Base-by-base conservation (phyloP, 371 early-diverging fungal genomes). In the Entomophthora muscae region DNA sequence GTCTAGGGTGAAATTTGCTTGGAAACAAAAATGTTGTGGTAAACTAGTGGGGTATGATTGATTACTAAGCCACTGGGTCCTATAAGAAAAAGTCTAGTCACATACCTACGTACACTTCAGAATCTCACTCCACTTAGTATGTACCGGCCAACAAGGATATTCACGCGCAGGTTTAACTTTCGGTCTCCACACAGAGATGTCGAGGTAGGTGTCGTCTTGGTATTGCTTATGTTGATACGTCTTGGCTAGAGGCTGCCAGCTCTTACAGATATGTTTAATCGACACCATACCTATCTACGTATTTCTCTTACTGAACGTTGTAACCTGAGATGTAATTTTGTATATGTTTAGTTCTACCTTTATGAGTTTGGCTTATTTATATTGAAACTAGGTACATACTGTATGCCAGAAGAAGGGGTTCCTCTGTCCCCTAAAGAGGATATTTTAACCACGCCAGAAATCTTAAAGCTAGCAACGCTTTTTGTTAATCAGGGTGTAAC, bases 371-470 rank as follows among this genome's bases (percentile, higher is more conserved):
- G n/a, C n/a, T n/a, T n/a, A n/a, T n/a, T n/a, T n/a, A n/a, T n/a
- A n/a, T 13, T 26, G 61, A 57, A 32, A 32, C 32, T 57, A 86
- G 89, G 90, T 68, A 89, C 90, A 0, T 95, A 95, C 72, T 95
- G 96, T 71, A 95, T 95, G 96, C 95, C 94, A 3, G 90, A 81
- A 42, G 90, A 90, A n/a, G 96, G 96, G 3, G 79, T 93, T 0
- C 77, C 79, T 2, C 73, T 95, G 5, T 82, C 90, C 0, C 87
- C 91, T 0, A 69, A 71, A 24, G 71, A 77, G 23, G 66, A 84
- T 32, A 72, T 95, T 27, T 70, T 95, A 63, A 82, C 82, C 3
- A 82, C 85, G 1, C 73, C 76, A 12, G 96, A 95, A 71, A 92
- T 93, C 26, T 67, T 90, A 27, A 75, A 78, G 1, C 66, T 95